Base-by-base conservation (phyloP, 257 asterid species). In the Jaltomata sinuosa region DNA sequence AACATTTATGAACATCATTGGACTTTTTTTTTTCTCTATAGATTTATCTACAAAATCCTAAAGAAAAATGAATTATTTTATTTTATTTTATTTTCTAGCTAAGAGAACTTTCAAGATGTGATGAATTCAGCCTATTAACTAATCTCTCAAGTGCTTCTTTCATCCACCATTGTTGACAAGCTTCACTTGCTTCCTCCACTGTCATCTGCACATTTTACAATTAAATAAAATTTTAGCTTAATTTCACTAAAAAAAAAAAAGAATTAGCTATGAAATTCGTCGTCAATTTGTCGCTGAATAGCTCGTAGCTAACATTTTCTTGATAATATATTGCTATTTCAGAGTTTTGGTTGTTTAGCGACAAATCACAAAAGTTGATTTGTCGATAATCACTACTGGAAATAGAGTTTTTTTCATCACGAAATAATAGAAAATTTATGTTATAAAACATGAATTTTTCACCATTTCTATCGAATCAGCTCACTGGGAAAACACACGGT, bases 81-180 rank as follows among this genome's bases (percentile, higher is more conserved):
- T 65, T 3, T 29, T 32, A 62, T 62, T 62, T 62, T 25, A 59
- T 59, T 21, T 45, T 45, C 57, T 74, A 74, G 57, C 57, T 74
- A 18, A 61, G 42, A 61, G 61, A 55, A 29, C 36, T 71, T 52
- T 47, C 74, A 47, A 7, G 12, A 11, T 25, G 10, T 31, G 90
- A 52, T 19, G 90, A 88, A 61, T 19, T 79, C 8, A 94, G 88
- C 83, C 98, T 93, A 9, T 86, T 50, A 74, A 87, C 93, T 84
- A 94, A 83, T 83, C 61, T 90, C 57, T 92, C 97, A 61, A 94
- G 87, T 40, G 98, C 98, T 90, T 94, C 98, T 83, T 89, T 94
- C 98, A 94, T 94, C 98, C 98, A 94, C 91, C 91, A 90, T 19
- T 94, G 97, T 55, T 85, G 86, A 87, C 97, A 93, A 31, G 88